Evolutionary conservation across 305 asterid species (phyloP), one percentile per base, ranked within the genome.

Genomic region (Ilex paraguariensis): DNA sequence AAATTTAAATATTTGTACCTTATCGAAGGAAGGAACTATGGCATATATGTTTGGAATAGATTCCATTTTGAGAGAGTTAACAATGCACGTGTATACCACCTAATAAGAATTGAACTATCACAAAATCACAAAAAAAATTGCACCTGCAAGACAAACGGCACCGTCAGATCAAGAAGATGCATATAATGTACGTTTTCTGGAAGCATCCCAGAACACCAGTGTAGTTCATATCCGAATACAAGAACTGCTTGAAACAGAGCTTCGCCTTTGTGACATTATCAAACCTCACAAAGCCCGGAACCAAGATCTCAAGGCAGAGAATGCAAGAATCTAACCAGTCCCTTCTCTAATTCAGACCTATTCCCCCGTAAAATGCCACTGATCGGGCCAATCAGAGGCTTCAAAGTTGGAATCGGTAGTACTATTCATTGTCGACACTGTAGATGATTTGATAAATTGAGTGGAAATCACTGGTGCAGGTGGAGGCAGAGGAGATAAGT

Each of bases 121-220:
- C 42, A 36, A 36, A 33, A 3, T 33, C 40, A 33, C 7, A n/a
- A 33, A 33, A 36, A 36, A 36, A 4, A 0, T 36, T 2, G 21
- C 21, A 91, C 96, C 97, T 92, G 98, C 80, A 89, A 80, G 56
- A 92, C 86, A 73, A 83, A 92, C 54, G 98, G 98, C 3, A 97
- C 97, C 70, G 86, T 74, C 53, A 89, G 87, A 74, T 87, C 88
- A 75, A 82, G 86, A 72, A 70, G 66, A 80, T 85, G 84, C 81
- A 82, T 59, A 49, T 61, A 56, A 54, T 81, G 78, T 30, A 89
- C 89, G 39, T 82, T 73, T 13, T 67, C 74, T n/a, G 97, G 98
- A 67, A 92, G 97, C 68, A 71, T 76, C 44, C 96, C 96, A 0
- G 87, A 17, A 17, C 86, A 13, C 97, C 95, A 31, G 84, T 85